Evolutionary conservation across 345 rosid genomes (phyloP), one percentile per base, ranked within the genome.

Genomic region (Punica granatum): DNA sequence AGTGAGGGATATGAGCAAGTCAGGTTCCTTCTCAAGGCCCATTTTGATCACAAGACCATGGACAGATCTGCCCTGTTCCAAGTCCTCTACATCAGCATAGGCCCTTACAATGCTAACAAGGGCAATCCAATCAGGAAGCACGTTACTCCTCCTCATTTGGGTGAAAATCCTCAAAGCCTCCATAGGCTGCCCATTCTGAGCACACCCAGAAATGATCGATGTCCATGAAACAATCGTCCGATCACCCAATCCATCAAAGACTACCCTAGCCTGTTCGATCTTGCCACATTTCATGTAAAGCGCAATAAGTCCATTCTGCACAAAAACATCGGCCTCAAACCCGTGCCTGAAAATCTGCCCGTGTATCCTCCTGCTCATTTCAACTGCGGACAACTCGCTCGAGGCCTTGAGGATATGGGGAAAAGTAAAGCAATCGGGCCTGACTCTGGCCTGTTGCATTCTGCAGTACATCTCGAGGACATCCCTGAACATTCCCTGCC

Each of bases 151-250:
- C 70, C 69, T 71, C 74, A 71, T 71, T 42, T 59, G 58, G 42
- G 26, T 6, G 37, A 31, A 71, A 59, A 66, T 42, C 39, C 30
- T 44, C 59, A 71, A 58, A 58, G 74, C 69, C 58, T 71, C 74
- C 30, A 43, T 36, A 13, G 70, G 70, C 59, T 51, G 69, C 60
- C 74, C 74, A 4, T 71, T 71, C 35, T 71, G 74, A 71, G 69
- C 72, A 59, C 77, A 86, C 86, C 91, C 85, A 63, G 79, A 82
- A 36, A 86, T 81, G 76, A 90, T 80, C 68, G 74, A 75, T 69
- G 81, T 83, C 90, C 93, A 90, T 0, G 84, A 35, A 67, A 90
- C 87, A 70, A 85, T 62, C 33, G 84, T 92, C 63, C 82, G 69
- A 0, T 76, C 77, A 43, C 84, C 62, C 81, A 87, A 82, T 74